Percentiles rank a stretch among this genome's conserved stretches.
phyloP scores from a whole-genome alignment of 176 grass and related monocot species.

The Oryza meyeriana region DNA sequence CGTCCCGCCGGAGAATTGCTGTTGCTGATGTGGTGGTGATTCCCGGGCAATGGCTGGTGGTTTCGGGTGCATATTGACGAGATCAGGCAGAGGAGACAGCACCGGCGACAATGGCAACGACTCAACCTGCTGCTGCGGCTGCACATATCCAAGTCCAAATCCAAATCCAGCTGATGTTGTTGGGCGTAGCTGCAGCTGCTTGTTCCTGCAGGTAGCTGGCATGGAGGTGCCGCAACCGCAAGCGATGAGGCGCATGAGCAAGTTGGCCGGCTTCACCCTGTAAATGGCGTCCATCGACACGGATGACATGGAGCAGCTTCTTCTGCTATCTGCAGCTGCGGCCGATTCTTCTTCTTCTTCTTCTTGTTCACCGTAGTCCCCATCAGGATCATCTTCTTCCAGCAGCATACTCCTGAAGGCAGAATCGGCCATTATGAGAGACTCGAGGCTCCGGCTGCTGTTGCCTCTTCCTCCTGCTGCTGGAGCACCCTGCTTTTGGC shows the following conservation, averaged over 20 bases:
- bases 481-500: not conserved
- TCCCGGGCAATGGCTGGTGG: too few relatives aligned
- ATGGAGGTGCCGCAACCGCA: slow-evolving; percentile 61
- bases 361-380: too few relatives aligned
- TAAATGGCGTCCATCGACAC: not conserved
- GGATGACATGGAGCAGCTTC: slow-evolving; percentile 15
- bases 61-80: not conserved
- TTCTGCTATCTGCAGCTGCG: not conserved
- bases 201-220: slow-evolving; percentile 18
- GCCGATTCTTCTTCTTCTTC: not conserved
- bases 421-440: slow-evolving; percentile 64
- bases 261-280: slow-evolving; percentile 65
- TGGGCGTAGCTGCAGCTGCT: not conserved
- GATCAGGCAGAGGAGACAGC: slow-evolving; percentile 36
- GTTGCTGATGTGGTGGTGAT: not conserved
- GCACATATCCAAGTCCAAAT: not conserved
- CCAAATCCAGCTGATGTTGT: too few relatives aligned
- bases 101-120: slow-evolving; percentile 43
- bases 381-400: slow-evolving; percentile 37
- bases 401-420: slow-evolving; percentile 41
- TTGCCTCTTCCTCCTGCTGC: not conserved
- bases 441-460: slow-evolving; percentile 62
- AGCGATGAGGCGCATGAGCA: slow-evolving; percentile 65
- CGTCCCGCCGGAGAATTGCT: not conserved
- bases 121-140: slow-evolving; percentile 31